Evolutionary conservation across 768 basidiomycete genomes (phyloP), one percentile per base, ranked within the genome.

Genomic region (Russula sp.): DNA sequence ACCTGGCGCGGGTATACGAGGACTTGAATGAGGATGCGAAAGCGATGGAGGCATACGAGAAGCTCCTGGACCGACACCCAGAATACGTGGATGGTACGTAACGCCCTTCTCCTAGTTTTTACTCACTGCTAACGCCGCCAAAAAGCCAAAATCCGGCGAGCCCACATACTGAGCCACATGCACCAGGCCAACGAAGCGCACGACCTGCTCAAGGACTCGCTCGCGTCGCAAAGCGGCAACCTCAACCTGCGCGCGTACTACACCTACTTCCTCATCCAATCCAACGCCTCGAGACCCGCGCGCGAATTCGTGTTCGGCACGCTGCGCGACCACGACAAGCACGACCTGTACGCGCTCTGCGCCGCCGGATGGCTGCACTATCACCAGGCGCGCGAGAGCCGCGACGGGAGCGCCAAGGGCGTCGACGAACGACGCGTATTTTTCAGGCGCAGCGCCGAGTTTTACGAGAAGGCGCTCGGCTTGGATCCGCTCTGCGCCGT

Each of bases 231-330:
- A 68, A 84, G 81, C 65, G 74, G 73, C 63, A 90, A 92, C 71
- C 81, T 93, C 68, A 91, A 96, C 69, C 79, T 98, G 43, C 93
- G 97, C 55, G 92, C 94, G 0, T 91, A 84, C 75, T 97, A 97
- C 75, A 93, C 92, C 0, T 85, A 93, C 72, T 97, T 95, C 82
- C 87, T 97, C 63, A 83, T 92, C 65, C 86, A 90, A 68, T 84
- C 84, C 64, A 85, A 86, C 68, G 76, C 82, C 35, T 75, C 78
- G 8, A 89, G 85, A 69, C 78, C 77, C 2, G 93, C 93, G 10
- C 87, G 89, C 66, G 90, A 93, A 56, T 96, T 97, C 69, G 90
- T 95, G n/a, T 90, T 87, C 65, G 77, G 83, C 45, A 94, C 93
- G 0, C 81, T 98, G 48, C 91, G 91, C 65, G 87, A 92, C 68